phyloP scores from a whole-genome alignment of 2,329 filamentous ascomycete species.

The Clonostachys solani region DNA sequence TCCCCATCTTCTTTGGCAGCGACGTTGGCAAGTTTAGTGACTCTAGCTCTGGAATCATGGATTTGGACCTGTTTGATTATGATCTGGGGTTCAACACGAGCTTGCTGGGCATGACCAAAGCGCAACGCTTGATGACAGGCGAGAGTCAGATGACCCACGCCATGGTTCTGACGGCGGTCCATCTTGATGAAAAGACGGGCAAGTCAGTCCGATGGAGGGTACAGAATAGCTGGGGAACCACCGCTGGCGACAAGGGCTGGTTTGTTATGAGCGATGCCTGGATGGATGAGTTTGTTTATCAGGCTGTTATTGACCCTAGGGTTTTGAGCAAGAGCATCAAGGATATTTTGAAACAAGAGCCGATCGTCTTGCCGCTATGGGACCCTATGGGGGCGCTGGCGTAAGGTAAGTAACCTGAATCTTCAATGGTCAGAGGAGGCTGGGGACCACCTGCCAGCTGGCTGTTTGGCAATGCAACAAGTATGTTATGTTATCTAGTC shows the following conservation, averaged over 20 bases:
- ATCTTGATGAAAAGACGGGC: conserved; percentile 60
- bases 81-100: conserved; percentile 77
- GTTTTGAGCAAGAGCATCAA: conserved; percentile 62
- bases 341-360: conserved; percentile 66
- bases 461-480: no score
- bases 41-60: conserved; percentile 68
- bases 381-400: conserved; percentile 77
- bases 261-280: conserved; percentile 84
- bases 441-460: no score
- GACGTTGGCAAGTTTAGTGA: conserved; percentile 85
- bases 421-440: no score
- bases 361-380: conserved; percentile 71
- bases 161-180: conserved; percentile 86
- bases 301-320: conserved; percentile 75
- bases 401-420: conserved; percentile 19
- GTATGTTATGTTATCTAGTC: no score
- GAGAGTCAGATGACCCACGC: conserved; percentile 88
- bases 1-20: conserved; percentile 84
- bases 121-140: conserved; percentile 65
- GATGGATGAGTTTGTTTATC: conserved; percentile 80
- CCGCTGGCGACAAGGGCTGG: conserved; percentile 71
- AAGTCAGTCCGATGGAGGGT: conserved; percentile 76
- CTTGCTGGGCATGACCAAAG: conserved; percentile 72
- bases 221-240: conserved; percentile 79
- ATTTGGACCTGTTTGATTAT: conserved; percentile 72